Base-by-base conservation (phyloP, 306 rosid species). In the Erythrophleum fordii region DNA sequence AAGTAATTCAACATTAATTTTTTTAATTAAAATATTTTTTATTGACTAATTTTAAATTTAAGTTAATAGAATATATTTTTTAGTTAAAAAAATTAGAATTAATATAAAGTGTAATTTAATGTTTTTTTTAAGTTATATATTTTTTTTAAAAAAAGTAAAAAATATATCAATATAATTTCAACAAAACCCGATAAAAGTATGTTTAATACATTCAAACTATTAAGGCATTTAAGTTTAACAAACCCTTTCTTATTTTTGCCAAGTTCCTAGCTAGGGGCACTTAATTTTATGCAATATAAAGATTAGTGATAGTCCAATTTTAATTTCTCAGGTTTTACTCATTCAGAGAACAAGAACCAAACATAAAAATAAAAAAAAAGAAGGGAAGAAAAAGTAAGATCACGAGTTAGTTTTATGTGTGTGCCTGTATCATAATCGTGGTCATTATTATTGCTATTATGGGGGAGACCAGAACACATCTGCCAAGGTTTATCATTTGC, bases 391-490 rank as follows among this genome's bases (percentile, higher is more conserved):
- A 11, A 31, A 17, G 1, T 0, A 56, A 60, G 22, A 26, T 6
- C 48, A n/a, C 49, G 48, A 20, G 84, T 66, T 66, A 53, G 84
- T n/a, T n/a, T 81, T 66, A 44, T 8, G 48, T 16, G 49, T 25
- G 68, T 64, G 74, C 28, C 84, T 49, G 64, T 49, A 48, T 2
- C 35, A 64, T 62, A 23, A 51, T 73, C 37, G 8, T 22, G 0
- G 16, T 22, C 22, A 79, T 69, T n/a, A 37, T 79, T 45, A 61
- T 48, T 69, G 67, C 34, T 23, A 13, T 42, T 13, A 16, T 78
- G 37, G 59, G 18, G 9, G 34, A 69, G 46, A 41, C 25, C 48
- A 28, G 28, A 39, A 39, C 77, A 14, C 70, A 2, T 13, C 12
- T 56, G 8, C 11, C 14, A 46, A 56, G 52, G 37, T 9, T 52